phyloP scores from a whole-genome alignment of 495 filamentous ascomycete genomes.

The Beverwykella pulmonaria region DNA sequence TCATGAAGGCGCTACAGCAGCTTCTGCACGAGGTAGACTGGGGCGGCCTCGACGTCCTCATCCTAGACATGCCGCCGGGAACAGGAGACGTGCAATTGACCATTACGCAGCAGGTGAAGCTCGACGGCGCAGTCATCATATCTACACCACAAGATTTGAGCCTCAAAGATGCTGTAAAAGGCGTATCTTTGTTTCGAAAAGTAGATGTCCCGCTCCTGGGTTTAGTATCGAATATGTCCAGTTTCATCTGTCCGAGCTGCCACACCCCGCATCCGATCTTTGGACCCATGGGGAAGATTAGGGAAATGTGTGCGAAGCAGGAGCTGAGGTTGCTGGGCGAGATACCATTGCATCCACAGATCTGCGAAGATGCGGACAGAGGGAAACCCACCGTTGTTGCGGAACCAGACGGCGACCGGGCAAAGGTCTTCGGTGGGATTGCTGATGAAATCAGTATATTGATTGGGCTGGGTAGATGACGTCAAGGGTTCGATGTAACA shows the following conservation, averaged over 20 bases:
- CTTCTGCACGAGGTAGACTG: slow-evolving; percentile 92
- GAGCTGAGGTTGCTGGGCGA: slow-evolving; percentile 80
- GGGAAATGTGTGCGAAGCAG: slow-evolving; percentile 62
- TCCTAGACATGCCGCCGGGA: slow-evolving; percentile 90
- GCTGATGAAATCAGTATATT: too few relatives aligned
- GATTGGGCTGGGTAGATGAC: too few relatives aligned
- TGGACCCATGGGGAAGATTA: slow-evolving; percentile 55
- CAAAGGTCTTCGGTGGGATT: slow-evolving; percentile 59
- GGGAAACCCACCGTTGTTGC: slow-evolving; percentile 90
- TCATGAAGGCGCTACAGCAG: slow-evolving; percentile 96
- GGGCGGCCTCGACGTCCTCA: slow-evolving; percentile 78
- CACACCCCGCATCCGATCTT: slow-evolving; percentile 76
- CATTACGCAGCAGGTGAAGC: slow-evolving; percentile 83
- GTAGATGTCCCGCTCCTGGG: slow-evolving; percentile 78
- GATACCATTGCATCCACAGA: slow-evolving; percentile 82
- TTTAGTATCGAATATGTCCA: slow-evolving; percentile 95
- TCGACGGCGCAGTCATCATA: slow-evolving; percentile 89
- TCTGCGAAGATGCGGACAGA: slow-evolving; percentile 85
- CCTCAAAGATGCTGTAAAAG: slow-evolving; percentile 83
- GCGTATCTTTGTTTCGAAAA: slow-evolving; percentile 88
- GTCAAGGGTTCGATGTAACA: too few relatives aligned
- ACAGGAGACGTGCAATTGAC: slow-evolving; percentile 94
- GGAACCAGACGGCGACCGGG: slow-evolving; percentile 72
- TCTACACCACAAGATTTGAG: slow-evolving; percentile 92
- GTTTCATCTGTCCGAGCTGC: slow-evolving; percentile 82